Evolutionary conservation across 2,329 filamentous ascomycete genomes (phyloP).

Genomic region (Aspergillus novofumigatus): DNA sequence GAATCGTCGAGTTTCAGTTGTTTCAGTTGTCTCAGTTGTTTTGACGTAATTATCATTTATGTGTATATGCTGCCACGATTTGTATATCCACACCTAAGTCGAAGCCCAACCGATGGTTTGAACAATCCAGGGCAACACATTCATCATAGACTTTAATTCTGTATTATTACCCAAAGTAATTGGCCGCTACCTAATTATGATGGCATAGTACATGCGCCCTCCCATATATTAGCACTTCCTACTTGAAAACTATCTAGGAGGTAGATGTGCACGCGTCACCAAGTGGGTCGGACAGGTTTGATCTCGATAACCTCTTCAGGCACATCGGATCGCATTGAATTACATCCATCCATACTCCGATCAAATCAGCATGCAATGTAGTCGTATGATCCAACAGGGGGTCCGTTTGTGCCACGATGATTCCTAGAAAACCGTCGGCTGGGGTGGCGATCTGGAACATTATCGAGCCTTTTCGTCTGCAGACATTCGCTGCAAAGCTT

Average conservation of each 20-base stretch:
- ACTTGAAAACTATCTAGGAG: neutral
- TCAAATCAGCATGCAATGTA: neutral
- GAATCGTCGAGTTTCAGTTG: neutral
- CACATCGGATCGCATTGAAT: neutral
- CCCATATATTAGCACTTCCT: neutral
- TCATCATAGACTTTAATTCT: neutral
- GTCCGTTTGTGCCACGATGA: too few species aligned
- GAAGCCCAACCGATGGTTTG: neutral
- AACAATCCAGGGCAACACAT: neutral
- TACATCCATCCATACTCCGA: neutral
- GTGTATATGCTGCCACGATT: neutral
- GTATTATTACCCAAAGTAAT: neutral
- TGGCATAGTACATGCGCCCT: neutral
- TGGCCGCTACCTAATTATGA: neutral
- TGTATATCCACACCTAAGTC: neutral
- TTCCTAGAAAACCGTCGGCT: neutral
- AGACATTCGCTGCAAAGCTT: slow-evolving; percentile 16
- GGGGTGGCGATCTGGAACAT: slow-evolving; percentile 4
- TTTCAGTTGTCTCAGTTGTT: neutral
- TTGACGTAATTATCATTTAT: neutral
- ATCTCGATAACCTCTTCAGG: neutral
- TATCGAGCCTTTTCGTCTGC: slow-evolving; percentile 25
- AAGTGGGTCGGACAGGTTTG: neutral
- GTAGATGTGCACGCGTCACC: neutral
- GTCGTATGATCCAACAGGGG: too few species aligned